Base-by-base conservation (phyloP, 2,329 filamentous ascomycete genomes). In the Fusarium pininemorale region DNA sequence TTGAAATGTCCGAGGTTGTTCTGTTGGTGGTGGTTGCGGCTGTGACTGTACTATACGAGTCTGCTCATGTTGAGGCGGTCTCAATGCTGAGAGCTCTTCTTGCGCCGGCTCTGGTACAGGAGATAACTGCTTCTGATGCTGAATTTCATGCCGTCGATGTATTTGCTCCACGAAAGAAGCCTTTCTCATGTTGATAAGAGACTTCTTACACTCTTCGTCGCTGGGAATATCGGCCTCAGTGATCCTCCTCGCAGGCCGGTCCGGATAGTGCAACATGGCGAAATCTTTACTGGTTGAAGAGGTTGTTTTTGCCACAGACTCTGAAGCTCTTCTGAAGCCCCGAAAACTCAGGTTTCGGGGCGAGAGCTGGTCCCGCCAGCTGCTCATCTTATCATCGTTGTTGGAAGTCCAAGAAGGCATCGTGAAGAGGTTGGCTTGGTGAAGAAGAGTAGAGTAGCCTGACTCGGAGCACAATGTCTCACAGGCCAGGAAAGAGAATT, bases 221-320 rank as follows among this genome's bases (percentile, higher is more conserved):
- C 39, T 72, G 24, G 78, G 73, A 30, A 78, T 77, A 13, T 77
- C 75, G 30, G 64, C 71, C 45, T 72, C 58, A 30, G 66, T 69
- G 35, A 75, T 69, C 56, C 65, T 65, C 51, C 66, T 70, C 20
- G 56, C 58, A 18, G 76, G 77, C 8, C 76, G 70, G 50, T 79
- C 77, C 12, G 77, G 77, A 39, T 66, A 69, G 59, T 78, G 76
- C 48, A 70, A 59, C 53, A 78, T 78, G 50, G 63, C 63, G 54
- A 78, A 75, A 18, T 75, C 66, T 47, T 47, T 51, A 53, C 53
- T 68, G 26, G 53, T 57, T 4, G 59, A 48, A 16, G 62, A 48
- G 8, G 18, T 68, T 28, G 50, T 56, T 57, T 68, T 75, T 30
- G 57, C 59, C 30, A 66, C 64, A 44, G 55, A 75, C 51, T 75